Evolutionary conservation across 768 basidiomycete genomes (phyloP).

Genomic region (Amanita molliuscula): DNA sequence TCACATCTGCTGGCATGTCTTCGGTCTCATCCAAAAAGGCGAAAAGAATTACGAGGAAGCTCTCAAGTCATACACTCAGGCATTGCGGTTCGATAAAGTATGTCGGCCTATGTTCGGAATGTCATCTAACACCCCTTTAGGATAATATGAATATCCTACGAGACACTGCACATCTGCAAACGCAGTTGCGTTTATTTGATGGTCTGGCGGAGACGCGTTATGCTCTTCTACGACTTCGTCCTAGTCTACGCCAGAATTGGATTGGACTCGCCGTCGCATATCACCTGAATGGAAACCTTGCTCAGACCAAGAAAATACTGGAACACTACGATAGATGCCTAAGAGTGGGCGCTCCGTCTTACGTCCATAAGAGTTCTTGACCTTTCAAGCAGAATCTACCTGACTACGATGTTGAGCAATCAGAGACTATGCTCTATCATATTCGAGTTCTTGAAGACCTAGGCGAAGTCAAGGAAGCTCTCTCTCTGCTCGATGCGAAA

Average conservation of each 20-base stretch:
- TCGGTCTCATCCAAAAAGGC: slow-evolving; percentile 88
- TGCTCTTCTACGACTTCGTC: slow-evolving; percentile 69
- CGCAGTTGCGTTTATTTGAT: slow-evolving; percentile 77
- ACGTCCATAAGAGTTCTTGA: neutral
- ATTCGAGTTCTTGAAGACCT: slow-evolving; percentile 63
- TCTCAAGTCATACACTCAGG: slow-evolving; percentile 85
- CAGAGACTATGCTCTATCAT: slow-evolving; percentile 76
- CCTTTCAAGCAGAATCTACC: slow-evolving; percentile 50
- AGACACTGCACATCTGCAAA: slow-evolving; percentile 82
- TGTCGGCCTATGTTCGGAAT: slow-evolving; percentile 13
- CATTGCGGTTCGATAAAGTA: slow-evolving; percentile 84
- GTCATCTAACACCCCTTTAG: slow-evolving; percentile 26
- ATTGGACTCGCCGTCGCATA: slow-evolving; percentile 81
- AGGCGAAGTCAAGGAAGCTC: slow-evolving; percentile 49
- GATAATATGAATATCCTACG: slow-evolving; percentile 91
- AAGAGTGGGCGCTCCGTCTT: slow-evolving; percentile 38
- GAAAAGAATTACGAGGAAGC: slow-evolving; percentile 95
- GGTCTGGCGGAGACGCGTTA: slow-evolving; percentile 74
- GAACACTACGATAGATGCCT: slow-evolving; percentile 62
- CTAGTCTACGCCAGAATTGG: slow-evolving; percentile 84
- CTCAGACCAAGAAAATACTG: slow-evolving; percentile 61
- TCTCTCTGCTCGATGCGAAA: slow-evolving; percentile 51
- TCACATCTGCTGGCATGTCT: slow-evolving; percentile 98
- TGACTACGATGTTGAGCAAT: slow-evolving; percentile 71
- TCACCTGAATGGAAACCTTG: slow-evolving; percentile 67